These are phyloP conservation scores for Paramecium octaurelia DNA, from an alignment of 73 alveolate genomes.

Conservation along the genomic window DNA sequence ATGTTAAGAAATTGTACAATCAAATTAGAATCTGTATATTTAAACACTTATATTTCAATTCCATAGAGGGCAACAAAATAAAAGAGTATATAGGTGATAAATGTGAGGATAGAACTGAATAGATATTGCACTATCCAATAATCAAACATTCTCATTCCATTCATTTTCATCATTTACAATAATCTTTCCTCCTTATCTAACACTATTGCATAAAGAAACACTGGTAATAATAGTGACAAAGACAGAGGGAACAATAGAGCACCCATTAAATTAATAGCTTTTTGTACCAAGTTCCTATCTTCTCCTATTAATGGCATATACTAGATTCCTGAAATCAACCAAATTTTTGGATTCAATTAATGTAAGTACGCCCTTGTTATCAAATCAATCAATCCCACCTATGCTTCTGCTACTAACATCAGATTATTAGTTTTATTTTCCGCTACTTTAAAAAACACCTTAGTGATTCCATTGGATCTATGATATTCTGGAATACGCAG, in stretches of 20 bases:
- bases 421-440: conserved; percentile 41
- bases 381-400: conserved; percentile 73
- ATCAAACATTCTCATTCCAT: conserved; percentile 94
- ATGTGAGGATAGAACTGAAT: conserved; percentile 73
- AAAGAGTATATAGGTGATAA: conserved; percentile 72
- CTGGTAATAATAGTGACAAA: conserved; percentile 88
- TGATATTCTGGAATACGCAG: conserved; percentile 89
- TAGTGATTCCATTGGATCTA: conserved; percentile 93
- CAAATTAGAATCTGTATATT: conserved; percentile 76
- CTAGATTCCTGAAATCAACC: conserved; percentile 83
- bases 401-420: conserved; percentile 74
- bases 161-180: conserved; percentile 95
- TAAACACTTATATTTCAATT: conserved; percentile 77
- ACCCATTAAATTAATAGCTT: conserved; percentile 84
- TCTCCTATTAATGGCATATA: conserved; percentile 90
- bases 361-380: conserved; percentile 87
- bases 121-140: conserved; percentile 89
- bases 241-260: conserved; percentile 86
- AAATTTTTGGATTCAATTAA: conserved; percentile 77
- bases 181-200: conserved; percentile 95
- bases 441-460: conserved; percentile 75
- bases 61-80: conserved; percentile 74
- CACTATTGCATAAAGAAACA: conserved; percentile 91
- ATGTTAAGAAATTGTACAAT: conserved; percentile 72
- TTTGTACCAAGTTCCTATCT: conserved; percentile 80